These are phyloP conservation scores for Macrolepiota fuliginosa DNA, from an alignment of 768 basidiomycete species.

Conservation along the genomic window DNA sequence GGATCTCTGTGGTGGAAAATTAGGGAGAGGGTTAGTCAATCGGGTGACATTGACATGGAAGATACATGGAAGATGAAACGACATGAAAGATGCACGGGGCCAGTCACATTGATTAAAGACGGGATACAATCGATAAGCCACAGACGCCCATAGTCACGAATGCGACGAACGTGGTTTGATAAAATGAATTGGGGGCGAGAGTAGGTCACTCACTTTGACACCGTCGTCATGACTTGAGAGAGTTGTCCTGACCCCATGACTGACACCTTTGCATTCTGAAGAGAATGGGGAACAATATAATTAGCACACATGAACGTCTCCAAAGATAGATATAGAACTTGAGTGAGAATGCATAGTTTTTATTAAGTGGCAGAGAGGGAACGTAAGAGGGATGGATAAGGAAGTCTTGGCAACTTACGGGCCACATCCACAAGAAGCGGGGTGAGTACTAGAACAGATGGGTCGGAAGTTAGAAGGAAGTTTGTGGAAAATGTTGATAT, in stretches of 20 bases:
- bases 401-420: constrained; percentile 46
- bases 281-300: background rate
- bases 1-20: constrained; percentile 58
- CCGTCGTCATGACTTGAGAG: constrained; percentile 88
- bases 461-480: background rate
- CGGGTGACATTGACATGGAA: background rate
- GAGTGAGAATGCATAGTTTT: background rate
- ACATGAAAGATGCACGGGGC: background rate
- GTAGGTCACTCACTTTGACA: constrained; percentile 62
- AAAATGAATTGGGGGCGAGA: background rate
- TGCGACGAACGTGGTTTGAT: background rate
- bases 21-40: background rate
- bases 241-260: constrained; percentile 96
- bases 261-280: constrained; percentile 84
- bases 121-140: background rate
- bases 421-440: constrained; percentile 98
- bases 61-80: background rate
- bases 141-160: background rate
- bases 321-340: constrained; percentile 9
- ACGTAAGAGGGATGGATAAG: background rate
- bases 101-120: background rate
- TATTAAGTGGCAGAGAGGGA: background rate
- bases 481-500: background rate
- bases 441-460: constrained; percentile 73
- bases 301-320: background rate